A percentile compares a stretch with the other conserved stretches of the same genome.
Evolutionary conservation across 2,329 filamentous ascomycete species (phyloP).

Genomic region (Ascochyta lentis): DNA sequence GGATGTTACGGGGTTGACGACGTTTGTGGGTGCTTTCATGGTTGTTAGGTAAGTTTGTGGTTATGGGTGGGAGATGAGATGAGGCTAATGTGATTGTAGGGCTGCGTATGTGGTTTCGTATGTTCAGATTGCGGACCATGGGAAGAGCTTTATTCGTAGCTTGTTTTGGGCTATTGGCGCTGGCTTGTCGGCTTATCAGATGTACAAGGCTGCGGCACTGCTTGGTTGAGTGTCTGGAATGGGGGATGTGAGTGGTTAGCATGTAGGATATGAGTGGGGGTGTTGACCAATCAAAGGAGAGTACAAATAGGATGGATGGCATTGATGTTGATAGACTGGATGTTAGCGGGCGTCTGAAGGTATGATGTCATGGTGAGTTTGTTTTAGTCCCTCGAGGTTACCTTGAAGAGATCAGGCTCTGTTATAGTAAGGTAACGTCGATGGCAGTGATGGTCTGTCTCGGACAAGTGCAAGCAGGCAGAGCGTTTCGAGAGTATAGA

Average conservation of each 20-base stretch:
- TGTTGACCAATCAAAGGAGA: too few relatives aligned
- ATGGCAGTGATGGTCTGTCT: too few relatives aligned
- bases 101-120: slow-evolving; percentile 30
- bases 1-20: slow-evolving; percentile 30
- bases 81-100: background rate
- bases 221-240: slow-evolving; percentile 7
- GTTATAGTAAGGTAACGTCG: background rate
- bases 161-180: slow-evolving; percentile 20
- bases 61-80: background rate
- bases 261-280: too few relatives aligned
- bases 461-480: background rate
- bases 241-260: background rate
- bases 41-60: slow-evolving; percentile 15
- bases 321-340: too few relatives aligned
- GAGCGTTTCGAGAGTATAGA: background rate
- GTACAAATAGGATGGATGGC: too few relatives aligned
- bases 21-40: slow-evolving; percentile 28
- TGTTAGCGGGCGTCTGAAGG: too few relatives aligned
- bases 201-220: slow-evolving; percentile 33
- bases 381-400: too few relatives aligned
- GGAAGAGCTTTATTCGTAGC: slow-evolving; percentile 30
- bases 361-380: too few relatives aligned
- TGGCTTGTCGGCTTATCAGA: slow-evolving; percentile 26
- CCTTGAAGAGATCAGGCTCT: too few relatives aligned
- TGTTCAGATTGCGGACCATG: slow-evolving; percentile 26